Evolutionary conservation across 2,329 filamentous ascomycete species (phyloP).

Genomic region (Trichoderma afroharzianum): DNA sequence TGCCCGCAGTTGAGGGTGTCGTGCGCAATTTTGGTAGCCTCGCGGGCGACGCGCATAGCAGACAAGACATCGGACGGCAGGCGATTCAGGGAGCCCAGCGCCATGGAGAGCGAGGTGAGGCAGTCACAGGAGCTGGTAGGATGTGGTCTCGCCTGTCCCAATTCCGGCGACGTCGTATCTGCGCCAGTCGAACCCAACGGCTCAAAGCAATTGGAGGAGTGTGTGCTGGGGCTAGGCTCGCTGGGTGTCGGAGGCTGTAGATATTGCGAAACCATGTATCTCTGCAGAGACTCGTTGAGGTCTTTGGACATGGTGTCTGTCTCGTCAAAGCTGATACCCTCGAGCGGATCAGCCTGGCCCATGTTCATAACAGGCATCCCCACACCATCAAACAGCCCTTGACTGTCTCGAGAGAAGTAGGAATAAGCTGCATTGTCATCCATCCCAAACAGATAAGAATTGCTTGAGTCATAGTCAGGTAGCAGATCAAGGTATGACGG

Average conservation of each 20-base stretch:
- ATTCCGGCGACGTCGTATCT: background rate
- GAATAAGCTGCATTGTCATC: background rate
- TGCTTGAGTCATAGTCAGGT: conserved; percentile 6
- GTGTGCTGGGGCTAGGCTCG: conserved; percentile 25
- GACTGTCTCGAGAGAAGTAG: background rate
- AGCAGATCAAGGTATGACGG: conserved; percentile 39
- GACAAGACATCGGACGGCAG: conserved; percentile 43
- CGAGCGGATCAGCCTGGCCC: conserved; percentile 29
- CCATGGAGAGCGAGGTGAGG: conserved; percentile 47
- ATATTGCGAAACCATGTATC: conserved; percentile 25
- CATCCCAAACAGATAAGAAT: conserved; percentile 19
- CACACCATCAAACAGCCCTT: background rate
- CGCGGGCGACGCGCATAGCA: conserved; percentile 47
- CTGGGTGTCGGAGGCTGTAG: conserved; percentile 18
- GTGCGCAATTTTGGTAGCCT: conserved; percentile 47
- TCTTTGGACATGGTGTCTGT: conserved; percentile 30
- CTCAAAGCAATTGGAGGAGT: conserved; percentile 20
- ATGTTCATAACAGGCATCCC: conserved; percentile 19
- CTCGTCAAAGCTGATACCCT: conserved; percentile 33
- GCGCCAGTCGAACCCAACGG: background rate
- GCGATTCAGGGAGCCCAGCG: conserved; percentile 47
- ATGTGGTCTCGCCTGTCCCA: conserved; percentile 22
- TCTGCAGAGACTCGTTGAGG: conserved; percentile 27
- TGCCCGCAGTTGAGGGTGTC: conserved; percentile 48
- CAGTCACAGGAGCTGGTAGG: conserved; percentile 43